Evolutionary conservation across 2,329 filamentous ascomycete species (phyloP), one percentile per base, ranked within the genome.

Genomic region (Juglanconis sp.): DNA sequence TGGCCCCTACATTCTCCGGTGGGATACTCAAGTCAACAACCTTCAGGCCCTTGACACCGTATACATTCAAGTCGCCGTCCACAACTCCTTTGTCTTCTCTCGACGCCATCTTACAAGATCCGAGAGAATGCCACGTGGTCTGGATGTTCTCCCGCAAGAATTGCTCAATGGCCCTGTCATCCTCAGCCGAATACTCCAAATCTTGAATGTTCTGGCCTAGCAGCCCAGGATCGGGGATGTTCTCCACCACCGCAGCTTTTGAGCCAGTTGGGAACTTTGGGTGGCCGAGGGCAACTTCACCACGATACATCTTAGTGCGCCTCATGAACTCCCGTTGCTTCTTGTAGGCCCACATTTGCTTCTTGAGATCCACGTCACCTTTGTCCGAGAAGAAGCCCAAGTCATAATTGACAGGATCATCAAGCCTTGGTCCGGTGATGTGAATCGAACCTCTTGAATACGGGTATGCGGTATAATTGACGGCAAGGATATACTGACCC

Each of bases 351-450:
- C 81, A 66, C 3, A 85, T 68, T 47, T 85, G 77, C 62, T 83
- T 83, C 80, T 67, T 81, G 75, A 64, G 81, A 66, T 85, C 79
- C 34, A 79, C 68, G 36, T 76, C 69, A 56, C 75, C 58, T 35
- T 73, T 65, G 63, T 84, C 75, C 24, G 70, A 74, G 42, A 86
- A 73, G 69, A 76, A 84, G n/a, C 82, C 83, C 0, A 78, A 73
- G 57, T 82, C 78, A 56, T 86, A 84, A 49, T 81, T 77, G 11
- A 77, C 72, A 3, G 71, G 69, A 30, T 76, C 73, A 9, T 72
- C 66, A 4, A 75, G 64, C 2, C 68, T 66, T 9, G 68, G 64
- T 2, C 73, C 71, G 4, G 70, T 75, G 66, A 86, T 84, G 68
- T 87, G 85, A 61, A 61, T 46, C n/a, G 54, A 46, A 7, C 55